phyloP scores from a whole-genome alignment of 1,284 basidiomycete species.

The Omphalotus olearius region DNA sequence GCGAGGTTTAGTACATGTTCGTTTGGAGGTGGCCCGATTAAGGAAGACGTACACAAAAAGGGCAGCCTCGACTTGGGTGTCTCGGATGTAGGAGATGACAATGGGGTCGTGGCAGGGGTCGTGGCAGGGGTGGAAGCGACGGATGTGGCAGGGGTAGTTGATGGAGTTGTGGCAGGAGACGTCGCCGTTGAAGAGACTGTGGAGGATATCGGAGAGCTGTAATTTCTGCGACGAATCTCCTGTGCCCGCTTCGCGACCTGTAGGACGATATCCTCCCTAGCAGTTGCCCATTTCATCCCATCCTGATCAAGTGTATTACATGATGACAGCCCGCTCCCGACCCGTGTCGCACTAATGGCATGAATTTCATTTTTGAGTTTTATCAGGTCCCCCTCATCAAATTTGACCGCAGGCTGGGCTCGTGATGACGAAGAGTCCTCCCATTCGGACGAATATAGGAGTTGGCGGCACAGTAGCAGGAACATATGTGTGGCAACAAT shows the following conservation, averaged over 20 bases:
- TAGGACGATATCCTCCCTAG: constrained; percentile 57
- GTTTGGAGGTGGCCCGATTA: constrained; percentile 36
- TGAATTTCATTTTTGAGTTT: constrained; percentile 73
- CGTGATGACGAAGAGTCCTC: constrained; percentile 20
- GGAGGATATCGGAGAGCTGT: constrained; percentile 9
- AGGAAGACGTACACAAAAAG: constrained; percentile 2
- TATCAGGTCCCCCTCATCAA: constrained; percentile 47
- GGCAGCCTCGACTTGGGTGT: constrained; percentile 8
- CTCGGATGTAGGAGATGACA: constrained; percentile 14
- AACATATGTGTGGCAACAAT: constrained; percentile 77
- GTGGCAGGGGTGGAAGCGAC: background rate
- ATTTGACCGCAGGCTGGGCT: constrained; percentile 24
- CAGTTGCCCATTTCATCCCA: constrained; percentile 39
- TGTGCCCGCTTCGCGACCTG: constrained; percentile 64
- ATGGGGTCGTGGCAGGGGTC: constrained; percentile 9
- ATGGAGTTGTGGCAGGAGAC: constrained; percentile 8
- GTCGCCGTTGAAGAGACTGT: background rate
- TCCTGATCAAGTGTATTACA: constrained; percentile 21
- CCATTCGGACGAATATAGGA: constrained; percentile 43
- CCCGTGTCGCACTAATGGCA: constrained; percentile 55
- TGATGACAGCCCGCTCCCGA: constrained; percentile 11
- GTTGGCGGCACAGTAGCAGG: constrained; percentile 76
- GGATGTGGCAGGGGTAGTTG: constrained; percentile 13
- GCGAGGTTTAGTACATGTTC: constrained; percentile 51
- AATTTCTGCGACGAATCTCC: constrained; percentile 29